A percentile compares a stretch with the other conserved stretches of the same genome.
Evolutionary conservation across 768 basidiomycete species (phyloP).

Genomic region (Lactifluus pinguis): DNA sequence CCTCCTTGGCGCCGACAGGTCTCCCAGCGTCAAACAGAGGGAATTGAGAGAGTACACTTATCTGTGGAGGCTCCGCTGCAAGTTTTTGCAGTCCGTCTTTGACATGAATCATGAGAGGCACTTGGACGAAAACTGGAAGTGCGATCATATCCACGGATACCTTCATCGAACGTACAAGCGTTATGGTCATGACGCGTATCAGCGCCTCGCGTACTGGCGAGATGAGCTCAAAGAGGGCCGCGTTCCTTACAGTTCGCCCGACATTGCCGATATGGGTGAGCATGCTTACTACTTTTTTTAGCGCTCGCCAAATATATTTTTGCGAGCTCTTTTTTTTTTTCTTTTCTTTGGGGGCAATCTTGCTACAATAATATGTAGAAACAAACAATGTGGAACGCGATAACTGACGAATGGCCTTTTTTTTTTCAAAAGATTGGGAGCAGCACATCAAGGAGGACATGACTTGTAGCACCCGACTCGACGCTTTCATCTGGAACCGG

Average conservation of each 20-base stretch:
- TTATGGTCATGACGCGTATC: conserved; percentile 6
- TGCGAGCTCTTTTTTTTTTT: not conserved
- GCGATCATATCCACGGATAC: conserved; percentile 1
- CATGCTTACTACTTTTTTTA: not conserved
- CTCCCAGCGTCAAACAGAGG: not conserved
- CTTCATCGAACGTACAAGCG: conserved; percentile 4
- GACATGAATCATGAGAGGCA: conserved; percentile 7
- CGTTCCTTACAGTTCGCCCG: not conserved
- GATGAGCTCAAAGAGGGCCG: not conserved
- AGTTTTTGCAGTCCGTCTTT: conserved; percentile 3
- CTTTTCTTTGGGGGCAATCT: too few species aligned
- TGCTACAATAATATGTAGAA: too few species aligned
- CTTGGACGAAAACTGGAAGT: conserved; percentile 4
- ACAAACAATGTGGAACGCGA: too few species aligned
- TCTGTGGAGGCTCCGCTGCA: conserved; percentile 7
- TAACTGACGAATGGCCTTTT: not conserved
- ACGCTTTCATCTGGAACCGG: conserved; percentile 10
- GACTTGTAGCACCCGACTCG: not conserved
- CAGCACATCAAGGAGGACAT: not conserved
- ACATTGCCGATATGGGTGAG: conserved; percentile 10
- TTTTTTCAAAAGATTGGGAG: conserved; percentile 5
- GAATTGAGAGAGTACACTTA: conserved; percentile 1
- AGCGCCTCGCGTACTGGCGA: conserved; percentile 7
- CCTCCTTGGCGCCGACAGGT: not conserved
- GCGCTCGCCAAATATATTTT: too few species aligned